Evolutionary conservation across 176 grass and related monocot species (phyloP), one percentile per base, ranked within the genome.

Genomic region (Zea luxurians): DNA sequence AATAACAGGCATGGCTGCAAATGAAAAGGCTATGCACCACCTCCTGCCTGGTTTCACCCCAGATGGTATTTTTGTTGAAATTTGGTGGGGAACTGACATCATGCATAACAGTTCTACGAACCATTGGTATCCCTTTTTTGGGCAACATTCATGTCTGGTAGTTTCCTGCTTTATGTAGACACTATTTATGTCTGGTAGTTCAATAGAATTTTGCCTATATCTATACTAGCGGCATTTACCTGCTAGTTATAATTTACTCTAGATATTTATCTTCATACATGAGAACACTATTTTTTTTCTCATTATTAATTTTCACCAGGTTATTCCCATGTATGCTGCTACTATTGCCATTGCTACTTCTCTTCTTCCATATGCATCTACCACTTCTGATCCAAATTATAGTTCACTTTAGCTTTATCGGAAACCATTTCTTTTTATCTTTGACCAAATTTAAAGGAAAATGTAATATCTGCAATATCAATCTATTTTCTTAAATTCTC

Each of bases 281-380:
- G 47, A 3, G 13, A 68, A 64, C 10, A 9, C 16, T 17, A 2
- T n/a, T 55, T 55, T 48, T 53, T 53, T 17, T 58, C 49, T 9
- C 70, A 7, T 64, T 37, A 58, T 80, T 80, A 62, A 4, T 71
- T 8, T 76, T 66, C 49, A 76, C 17, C n/a, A 74, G 16, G 4
- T 18, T 40, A 55, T 89, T 84, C 77, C 48, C 46, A 42, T 81
- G 20, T 12, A 76, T 90, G 35, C 42, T 20, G 61, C 12, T 79
- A 42, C 11, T 72, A 13, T 49, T 49, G 48, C 10, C 44, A 42
- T 65, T 57, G 76, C 10, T 70, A 61, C 57, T n/a, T 58, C 35
- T 70, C 40, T 53, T 82, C 8, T 68, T 20, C 53, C 53, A 48
- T 53, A 70, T 76, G 35, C 62, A 60, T 60, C 18, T 55, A 55